Evolutionary conservation across 345 rosid genomes (phyloP), one percentile per base, ranked within the genome.

Genomic region (Lepidium africanum): DNA sequence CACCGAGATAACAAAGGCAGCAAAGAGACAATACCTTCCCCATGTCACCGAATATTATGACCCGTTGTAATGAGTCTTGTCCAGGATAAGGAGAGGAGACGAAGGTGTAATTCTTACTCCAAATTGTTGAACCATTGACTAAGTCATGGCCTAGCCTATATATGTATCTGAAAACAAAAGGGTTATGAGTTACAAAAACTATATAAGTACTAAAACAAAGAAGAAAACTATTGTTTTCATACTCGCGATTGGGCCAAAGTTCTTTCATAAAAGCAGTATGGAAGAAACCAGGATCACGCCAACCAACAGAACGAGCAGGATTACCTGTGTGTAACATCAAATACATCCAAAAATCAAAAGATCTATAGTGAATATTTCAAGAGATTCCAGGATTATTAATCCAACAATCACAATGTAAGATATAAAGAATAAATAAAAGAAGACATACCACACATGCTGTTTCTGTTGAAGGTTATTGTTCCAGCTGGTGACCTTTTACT

Each of bases 381-480:
- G 46, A 56, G 46, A 46, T 12, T 30, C 14, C 32, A 41, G 17
- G n/a, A 41, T 14, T 42, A 23, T 13, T 53, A 4, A 3, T 38
- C 23, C 49, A 52, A 4, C 0, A 7, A 27, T 7, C 50, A 15
- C 39, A 59, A 3, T 14, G n/a, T n/a, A 37, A 38, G 40, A 63
- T 63, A 46, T 3, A 14, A 14, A 42, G 59, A n/a, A 37, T 3
- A n/a, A 63, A 65, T 65, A 11, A 51, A 68, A 68, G 48, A 59
- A 2, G 5, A 63, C 84, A 70, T 88, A 94, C 97, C 97, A 65
- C 99, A 94, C 97, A 94, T 83, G 87, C 89, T 88, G 77, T 83
- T 83, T 76, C 56, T 74, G 56, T 65, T 51, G 80, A 87, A 85
- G 15, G 99, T 91, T 56, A 88, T 39, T 19, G 97, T 94, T 68